Evolutionary conservation across 352 stramenopile genomes (phyloP).

Genomic region (Globisporangium carolinianum): DNA sequence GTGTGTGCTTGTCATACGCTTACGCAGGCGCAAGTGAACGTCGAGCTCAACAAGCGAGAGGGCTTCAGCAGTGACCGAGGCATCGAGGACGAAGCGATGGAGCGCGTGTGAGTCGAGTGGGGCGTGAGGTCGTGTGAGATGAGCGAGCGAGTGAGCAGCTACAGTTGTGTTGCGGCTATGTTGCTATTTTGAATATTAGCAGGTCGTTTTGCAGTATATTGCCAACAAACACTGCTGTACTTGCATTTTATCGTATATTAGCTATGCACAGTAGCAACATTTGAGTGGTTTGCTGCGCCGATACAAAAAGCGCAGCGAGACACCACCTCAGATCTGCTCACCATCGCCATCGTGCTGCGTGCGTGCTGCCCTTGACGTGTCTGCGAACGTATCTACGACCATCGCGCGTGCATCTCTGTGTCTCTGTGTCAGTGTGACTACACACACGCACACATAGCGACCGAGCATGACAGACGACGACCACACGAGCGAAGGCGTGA

Average conservation of each 20-base stretch:
- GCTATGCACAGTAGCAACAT: neutral
- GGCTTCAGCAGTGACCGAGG: conserved; percentile 22
- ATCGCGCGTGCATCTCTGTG: no score
- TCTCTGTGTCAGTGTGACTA: neutral
- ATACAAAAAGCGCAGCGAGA: neutral
- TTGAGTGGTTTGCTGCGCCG: neutral
- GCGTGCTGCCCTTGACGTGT: no score
- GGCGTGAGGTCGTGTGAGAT: no score
- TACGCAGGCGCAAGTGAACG: conserved; percentile 77
- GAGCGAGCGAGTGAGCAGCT: no score
- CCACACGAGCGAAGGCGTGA: conserved; percentile 15
- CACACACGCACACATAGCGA: neutral
- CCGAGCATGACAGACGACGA: conserved; percentile 1
- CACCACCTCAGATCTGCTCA: neutral
- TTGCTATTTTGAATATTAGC: neutral
- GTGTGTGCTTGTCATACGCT: no score
- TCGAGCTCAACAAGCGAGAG: conserved; percentile 88
- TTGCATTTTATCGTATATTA: neutral
- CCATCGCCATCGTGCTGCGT: neutral
- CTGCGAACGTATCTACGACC: no score
- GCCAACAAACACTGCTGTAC: neutral
- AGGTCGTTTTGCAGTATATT: neutral
- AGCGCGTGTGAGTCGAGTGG: conserved; percentile 35
- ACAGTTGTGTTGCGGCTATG: no score
- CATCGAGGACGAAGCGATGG: conserved; percentile 50